Evolutionary conservation across 306 rosid genomes (phyloP).

Genomic region (Pterocarpus santalinus): DNA sequence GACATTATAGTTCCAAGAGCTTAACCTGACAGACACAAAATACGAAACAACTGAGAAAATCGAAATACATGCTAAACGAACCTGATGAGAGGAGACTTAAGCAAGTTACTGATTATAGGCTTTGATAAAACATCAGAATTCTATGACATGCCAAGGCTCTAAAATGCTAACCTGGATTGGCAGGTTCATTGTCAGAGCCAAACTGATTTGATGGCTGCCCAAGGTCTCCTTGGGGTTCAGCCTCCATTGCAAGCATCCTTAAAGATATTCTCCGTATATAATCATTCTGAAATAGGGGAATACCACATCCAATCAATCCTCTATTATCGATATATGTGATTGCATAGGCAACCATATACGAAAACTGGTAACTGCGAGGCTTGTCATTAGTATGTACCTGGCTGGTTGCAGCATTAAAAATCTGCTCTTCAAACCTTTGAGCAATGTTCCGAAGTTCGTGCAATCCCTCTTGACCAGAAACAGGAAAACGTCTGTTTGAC

Average conservation of each 20-base stretch:
- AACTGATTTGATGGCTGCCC: conserved; percentile 57
- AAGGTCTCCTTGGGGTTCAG: conserved; percentile 61
- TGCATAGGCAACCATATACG: neutral
- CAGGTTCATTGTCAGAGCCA: conserved; percentile 63
- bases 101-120: neutral
- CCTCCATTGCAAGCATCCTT: conserved; percentile 73
- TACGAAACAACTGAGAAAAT: conserved; percentile 1
- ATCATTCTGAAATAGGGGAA: conserved; percentile 57
- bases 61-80: neutral
- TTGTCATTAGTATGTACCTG: conserved; percentile 49
- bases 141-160: neutral
- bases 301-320: neutral
- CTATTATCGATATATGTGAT: neutral
- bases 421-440: conserved; percentile 62
- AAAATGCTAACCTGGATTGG: conserved; percentile 53
- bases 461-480: conserved; percentile 60
- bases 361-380: neutral
- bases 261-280: conserved; percentile 58
- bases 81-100: neutral
- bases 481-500: conserved; percentile 58
- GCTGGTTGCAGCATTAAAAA: conserved; percentile 54
- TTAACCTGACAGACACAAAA: neutral
- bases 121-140: neutral
- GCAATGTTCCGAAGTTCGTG: conserved; percentile 63
- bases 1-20: neutral